phyloP scores from a whole-genome alignment of 768 basidiomycete genomes.

The Ramaria sp. region DNA sequence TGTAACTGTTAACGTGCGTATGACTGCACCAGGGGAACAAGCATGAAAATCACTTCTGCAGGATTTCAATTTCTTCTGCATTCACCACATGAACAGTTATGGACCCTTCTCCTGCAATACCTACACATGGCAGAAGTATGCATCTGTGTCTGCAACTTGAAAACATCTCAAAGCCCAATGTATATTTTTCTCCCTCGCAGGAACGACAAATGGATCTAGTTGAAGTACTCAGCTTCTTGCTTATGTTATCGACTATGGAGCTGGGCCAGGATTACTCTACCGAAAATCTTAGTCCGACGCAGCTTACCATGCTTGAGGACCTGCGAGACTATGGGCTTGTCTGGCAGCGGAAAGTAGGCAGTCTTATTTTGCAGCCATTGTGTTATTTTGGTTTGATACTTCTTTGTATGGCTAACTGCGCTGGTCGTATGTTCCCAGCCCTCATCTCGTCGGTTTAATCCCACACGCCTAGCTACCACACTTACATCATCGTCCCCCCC shows the following conservation, averaged over 20 bases:
- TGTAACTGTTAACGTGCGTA: conserved; percentile 9
- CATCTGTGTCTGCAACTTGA: conserved; percentile 9
- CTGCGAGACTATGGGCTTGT: conserved; percentile 91
- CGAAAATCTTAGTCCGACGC: conserved; percentile 65
- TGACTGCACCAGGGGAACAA: conserved; percentile 31
- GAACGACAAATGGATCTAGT: conserved; percentile 87
- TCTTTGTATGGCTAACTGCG: background rate
- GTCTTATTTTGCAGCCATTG: background rate
- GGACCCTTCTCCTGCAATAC: conserved; percentile 90
- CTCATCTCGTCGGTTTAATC: conserved; percentile 75
- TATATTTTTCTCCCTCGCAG: conserved; percentile 24
- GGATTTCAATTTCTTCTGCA: conserved; percentile 97
- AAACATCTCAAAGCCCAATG: too few relatives aligned
- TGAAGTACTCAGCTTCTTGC: conserved; percentile 86
- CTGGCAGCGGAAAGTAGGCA: conserved; percentile 66
- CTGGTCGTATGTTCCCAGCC: conserved; percentile 29
- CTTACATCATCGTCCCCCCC: conserved; percentile 85
- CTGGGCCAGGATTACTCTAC: conserved; percentile 92
- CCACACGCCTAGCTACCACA: conserved; percentile 90
- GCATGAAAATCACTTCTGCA: conserved; percentile 77
- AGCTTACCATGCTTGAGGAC: conserved; percentile 83
- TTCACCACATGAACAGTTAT: conserved; percentile 88
- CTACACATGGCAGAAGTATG: conserved; percentile 72
- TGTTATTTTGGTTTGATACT: background rate
- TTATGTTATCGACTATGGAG: conserved; percentile 97